Base-by-base conservation (phyloP, 2,329 filamentous ascomycete species). In the Colletotrichum magnum region DNA sequence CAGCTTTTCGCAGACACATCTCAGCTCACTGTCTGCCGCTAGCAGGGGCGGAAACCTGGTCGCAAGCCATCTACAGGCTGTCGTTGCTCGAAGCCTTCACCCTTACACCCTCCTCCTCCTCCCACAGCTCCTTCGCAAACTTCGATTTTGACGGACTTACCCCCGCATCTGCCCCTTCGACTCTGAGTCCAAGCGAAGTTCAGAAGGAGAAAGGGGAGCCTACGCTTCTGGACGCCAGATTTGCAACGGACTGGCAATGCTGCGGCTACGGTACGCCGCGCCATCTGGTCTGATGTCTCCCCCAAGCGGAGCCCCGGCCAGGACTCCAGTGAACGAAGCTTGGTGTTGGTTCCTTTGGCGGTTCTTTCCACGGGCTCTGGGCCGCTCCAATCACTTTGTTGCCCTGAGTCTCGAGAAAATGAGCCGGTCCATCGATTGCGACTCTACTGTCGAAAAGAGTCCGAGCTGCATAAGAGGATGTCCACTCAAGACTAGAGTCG, bases 21-120 rank as follows among this genome's bases (percentile, higher is more conserved):
- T 79, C 75, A 77, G 75, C 74, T 77, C 74, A 75, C 73, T 72
- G 68, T 75, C 75, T 71, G 72, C 75, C 75, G 75, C 72, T 73
- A 72, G 64, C 64, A 54, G 69, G 70, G 71, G 71, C 69, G 64
- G 66, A 71, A 74, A 74, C 72, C 74, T 74, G 70, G 75, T 73
- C 68, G 61, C 32, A 72, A 67, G 73, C 60, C 74, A 76, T 77
- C 75, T 71, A 79, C 73, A 77, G 77, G 77, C 72, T 77, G 72
- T 77, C 76, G 58, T 78, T 73, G 67, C 69, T 72, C 63, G 71
- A 69, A 54, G 58, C n/a, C 57, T 76, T 76, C 80, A 79, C 76
- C 78, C 77, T 68, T 69, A 32, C 62, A 56, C 59, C 43, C 47
- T 65, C 65, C 57, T 53, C 39, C 41, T 57, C 54, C 28, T 15